Base-by-base conservation (phyloP, 768 basidiomycete species). In the Hygrocybe punicea region DNA sequence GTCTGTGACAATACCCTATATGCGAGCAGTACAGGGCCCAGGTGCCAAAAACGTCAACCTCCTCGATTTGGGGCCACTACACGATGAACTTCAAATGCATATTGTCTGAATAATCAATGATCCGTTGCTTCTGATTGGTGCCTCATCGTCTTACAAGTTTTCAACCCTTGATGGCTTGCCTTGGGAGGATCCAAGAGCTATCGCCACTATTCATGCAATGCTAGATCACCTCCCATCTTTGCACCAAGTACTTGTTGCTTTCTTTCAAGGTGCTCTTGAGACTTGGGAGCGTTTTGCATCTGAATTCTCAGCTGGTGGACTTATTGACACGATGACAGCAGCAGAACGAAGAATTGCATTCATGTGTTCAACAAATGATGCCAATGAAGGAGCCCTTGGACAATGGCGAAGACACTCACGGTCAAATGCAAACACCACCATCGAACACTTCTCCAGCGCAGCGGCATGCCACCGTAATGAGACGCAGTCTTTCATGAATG, bases 1-100 rank as follows among this genome's bases (percentile, higher is more conserved):
- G 7, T 45, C 58, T 1, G 40, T 73, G 36, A 61, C 53, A n/a
- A 53, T 60, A 21, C 67, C 73, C 6, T 73, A 67, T 50, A 67
- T 74, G 68, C 36, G 51, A 24, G 16, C 51, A 4, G 63, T 72
- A 19, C 54, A 65, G 1, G 60, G 37, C 7, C 36, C 59, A 0
- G 52, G 53, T 3, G 51, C 56, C n/a, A 17, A 50, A 13, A 17
- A 45, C 4, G 36, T 60, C 23, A 74, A 71, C 59, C 48, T 55
- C 16, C 59, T 74, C 9, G 58, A 69, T 17, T 62, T 71, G 50
- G 66, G 65, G 1, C 49, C 54, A 2, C 57, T 70, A 4, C 68
- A 72, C 48, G 48, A 57, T 10, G 51, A 60, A 19, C 61, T 73
- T 6, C 50, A 58, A 2, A 23, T 3, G 1, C 62, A 63, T 56